Conservation (phyloP, 768 basidiomycete species). For the Amanita inopinata region DNA sequence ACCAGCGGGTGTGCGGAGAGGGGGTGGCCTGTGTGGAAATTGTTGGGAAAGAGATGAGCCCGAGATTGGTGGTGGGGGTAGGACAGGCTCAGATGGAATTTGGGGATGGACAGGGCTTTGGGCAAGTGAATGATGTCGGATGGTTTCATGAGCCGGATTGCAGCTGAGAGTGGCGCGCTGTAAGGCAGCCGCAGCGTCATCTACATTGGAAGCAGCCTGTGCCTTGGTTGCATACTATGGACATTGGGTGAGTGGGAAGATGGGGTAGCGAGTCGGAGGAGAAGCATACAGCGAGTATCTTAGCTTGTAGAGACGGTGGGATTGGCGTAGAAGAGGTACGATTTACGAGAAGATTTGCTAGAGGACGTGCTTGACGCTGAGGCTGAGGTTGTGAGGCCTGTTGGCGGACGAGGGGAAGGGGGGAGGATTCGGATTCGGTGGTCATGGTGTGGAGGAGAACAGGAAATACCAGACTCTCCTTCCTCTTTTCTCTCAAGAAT, state of each 20-base stretch:
- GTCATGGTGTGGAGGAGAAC: conserved; percentile 9
- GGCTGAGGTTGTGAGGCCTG: conserved; percentile 15
- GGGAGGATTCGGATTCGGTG: conserved; percentile 13
- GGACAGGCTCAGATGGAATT: conserved; percentile 12
- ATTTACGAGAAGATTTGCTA: conserved; percentile 36
- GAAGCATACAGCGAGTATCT: conserved; percentile 73
- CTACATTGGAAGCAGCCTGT: conserved; percentile 16
- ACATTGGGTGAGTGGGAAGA: background rate
- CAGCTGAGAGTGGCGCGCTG: conserved; percentile 23
- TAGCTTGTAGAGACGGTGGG: conserved; percentile 84
- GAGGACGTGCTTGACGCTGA: conserved; percentile 15
- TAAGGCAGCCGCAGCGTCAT: conserved; percentile 31
- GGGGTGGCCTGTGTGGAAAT: conserved; percentile 10
- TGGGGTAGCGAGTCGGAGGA: conserved; percentile 8
- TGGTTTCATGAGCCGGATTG: conserved; percentile 1
- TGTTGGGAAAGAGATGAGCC: conserved; percentile 13
- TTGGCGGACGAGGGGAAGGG: conserved; percentile 14
- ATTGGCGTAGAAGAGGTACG: conserved; percentile 36
- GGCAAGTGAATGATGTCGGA: conserved; percentile 15
- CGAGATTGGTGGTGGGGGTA: conserved; percentile 13
- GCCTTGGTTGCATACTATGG: conserved; percentile 12
- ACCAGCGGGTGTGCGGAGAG: conserved; percentile 18
- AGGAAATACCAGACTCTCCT: conserved; percentile 10
- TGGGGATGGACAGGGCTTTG: conserved; percentile 23
- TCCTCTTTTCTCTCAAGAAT: conserved; percentile 16